Conservation (phyloP, 352 stramenopile species). For the Pythium aphanidermatum region DNA sequence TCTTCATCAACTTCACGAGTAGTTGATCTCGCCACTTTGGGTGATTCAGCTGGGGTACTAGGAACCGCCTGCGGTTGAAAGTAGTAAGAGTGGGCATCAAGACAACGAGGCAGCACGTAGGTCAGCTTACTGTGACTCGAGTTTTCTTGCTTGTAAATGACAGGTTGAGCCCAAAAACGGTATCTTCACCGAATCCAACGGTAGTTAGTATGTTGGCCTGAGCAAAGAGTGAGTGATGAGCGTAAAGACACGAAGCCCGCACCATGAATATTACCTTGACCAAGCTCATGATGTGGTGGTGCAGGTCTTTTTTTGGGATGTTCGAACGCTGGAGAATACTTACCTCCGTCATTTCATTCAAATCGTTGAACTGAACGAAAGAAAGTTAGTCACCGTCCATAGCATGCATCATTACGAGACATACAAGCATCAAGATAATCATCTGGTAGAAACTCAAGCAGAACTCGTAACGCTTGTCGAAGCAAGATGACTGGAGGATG, state of each 20-base stretch:
- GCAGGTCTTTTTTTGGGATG: conserved; percentile 48
- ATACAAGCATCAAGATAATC: conserved; percentile 65
- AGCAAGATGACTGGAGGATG: conserved; percentile 57
- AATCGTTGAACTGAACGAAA: conserved; percentile 54
- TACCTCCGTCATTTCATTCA: conserved; percentile 29
- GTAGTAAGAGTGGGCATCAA: background rate
- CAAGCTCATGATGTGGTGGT: conserved; percentile 61
- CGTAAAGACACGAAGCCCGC: no score
- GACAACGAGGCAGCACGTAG: no score
- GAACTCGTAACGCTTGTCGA: conserved; percentile 76
- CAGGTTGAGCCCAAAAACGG: conserved; percentile 21
- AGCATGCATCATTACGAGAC: background rate
- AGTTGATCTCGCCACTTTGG: conserved; percentile 41
- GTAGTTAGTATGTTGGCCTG: conserved; percentile 36
- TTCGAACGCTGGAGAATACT: conserved; percentile 45
- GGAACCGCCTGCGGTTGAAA: conserved; percentile 29
- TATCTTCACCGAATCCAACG: conserved; percentile 10
- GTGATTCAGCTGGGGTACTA: conserved; percentile 63
- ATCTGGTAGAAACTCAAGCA: conserved; percentile 84
- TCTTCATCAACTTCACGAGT: conserved; percentile 80
- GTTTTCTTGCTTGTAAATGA: conserved; percentile 24
- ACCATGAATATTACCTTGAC: conserved; percentile 59
- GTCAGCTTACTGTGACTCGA: conserved; percentile 17
- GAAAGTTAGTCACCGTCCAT: background rate
- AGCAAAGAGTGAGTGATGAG: background rate